Conservation (phyloP, 225 moss, liverwort and hornwort species). For the Polytrichum formosum region DNA sequence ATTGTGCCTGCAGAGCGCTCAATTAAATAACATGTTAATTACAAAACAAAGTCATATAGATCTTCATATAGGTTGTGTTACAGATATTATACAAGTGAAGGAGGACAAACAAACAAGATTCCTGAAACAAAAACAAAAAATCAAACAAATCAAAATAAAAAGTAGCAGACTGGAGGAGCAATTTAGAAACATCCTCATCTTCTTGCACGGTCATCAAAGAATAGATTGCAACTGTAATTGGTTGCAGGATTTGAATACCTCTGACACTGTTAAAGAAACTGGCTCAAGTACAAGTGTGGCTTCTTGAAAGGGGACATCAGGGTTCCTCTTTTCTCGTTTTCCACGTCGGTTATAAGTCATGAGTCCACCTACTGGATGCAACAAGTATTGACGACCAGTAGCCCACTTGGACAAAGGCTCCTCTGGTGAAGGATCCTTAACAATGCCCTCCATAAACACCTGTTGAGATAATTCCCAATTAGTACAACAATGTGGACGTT, state of each 20-base stretch:
- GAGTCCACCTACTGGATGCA: slow-evolving; percentile 90
- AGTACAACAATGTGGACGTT: no score
- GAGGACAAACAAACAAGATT: no score
- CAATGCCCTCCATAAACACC: slow-evolving; percentile 93
- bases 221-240: no score
- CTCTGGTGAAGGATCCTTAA: slow-evolving; percentile 47
- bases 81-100: no score
- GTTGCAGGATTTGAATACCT: slow-evolving; percentile 41
- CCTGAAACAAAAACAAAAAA: no score
- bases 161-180: no score
- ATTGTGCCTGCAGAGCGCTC: slow-evolving; percentile 66
- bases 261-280: slow-evolving; percentile 80
- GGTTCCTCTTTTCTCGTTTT: slow-evolving; percentile 88
- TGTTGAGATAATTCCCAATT: slow-evolving; percentile 11
- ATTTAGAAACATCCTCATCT: no score
- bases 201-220: no score
- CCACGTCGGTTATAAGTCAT: slow-evolving; percentile 91
- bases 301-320: slow-evolving; percentile 86
- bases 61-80: no score
- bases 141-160: no score
- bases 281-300: slow-evolving; percentile 76
- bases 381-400: slow-evolving; percentile 71
- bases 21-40: neutral
- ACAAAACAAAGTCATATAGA: no score
- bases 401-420: slow-evolving; percentile 60